Percentiles rank a stretch among this genome's conserved stretches.
Conservation (phyloP, 2,329 filamentous ascomycete genomes). For the Pestalotiopsis fici region DNA sequence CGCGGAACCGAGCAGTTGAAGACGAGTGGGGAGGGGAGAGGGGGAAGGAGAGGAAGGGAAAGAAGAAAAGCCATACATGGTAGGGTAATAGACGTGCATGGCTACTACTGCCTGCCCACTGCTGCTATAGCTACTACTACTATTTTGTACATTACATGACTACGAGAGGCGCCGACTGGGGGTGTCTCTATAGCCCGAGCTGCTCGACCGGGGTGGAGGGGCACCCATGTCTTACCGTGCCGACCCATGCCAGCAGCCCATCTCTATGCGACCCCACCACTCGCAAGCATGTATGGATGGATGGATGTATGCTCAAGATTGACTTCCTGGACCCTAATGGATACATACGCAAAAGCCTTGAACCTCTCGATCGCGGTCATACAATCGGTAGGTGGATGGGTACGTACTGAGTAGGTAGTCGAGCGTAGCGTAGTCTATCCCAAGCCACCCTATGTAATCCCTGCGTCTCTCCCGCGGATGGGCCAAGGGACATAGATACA, state of each 20-base stretch:
- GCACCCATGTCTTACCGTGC: constrained; percentile 3
- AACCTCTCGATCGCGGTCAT: background rate
- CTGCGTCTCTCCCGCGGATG: constrained; percentile 4
- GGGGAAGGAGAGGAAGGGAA: background rate
- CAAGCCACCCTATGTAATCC: background rate
- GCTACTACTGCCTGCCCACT: no score
- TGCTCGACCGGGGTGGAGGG: background rate
- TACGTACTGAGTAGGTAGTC: background rate
- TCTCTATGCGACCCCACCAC: background rate
- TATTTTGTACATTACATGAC: background rate
- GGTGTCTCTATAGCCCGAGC: background rate
- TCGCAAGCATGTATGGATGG: background rate
- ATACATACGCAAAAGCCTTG: background rate
- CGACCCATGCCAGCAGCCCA: background rate
- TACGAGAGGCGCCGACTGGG: background rate
- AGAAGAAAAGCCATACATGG: constrained; percentile 4
- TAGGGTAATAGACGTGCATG: background rate
- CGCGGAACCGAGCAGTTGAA: background rate
- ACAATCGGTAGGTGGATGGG: background rate
- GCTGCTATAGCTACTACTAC: no score
- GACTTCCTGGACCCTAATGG: background rate
- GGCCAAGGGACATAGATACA: background rate
- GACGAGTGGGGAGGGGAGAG: background rate
- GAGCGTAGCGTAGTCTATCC: background rate
- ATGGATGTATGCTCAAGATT: background rate